Evolutionary conservation across 2,329 filamentous ascomycete genomes (phyloP).

Genomic region (Coleophoma cylindrospora): DNA sequence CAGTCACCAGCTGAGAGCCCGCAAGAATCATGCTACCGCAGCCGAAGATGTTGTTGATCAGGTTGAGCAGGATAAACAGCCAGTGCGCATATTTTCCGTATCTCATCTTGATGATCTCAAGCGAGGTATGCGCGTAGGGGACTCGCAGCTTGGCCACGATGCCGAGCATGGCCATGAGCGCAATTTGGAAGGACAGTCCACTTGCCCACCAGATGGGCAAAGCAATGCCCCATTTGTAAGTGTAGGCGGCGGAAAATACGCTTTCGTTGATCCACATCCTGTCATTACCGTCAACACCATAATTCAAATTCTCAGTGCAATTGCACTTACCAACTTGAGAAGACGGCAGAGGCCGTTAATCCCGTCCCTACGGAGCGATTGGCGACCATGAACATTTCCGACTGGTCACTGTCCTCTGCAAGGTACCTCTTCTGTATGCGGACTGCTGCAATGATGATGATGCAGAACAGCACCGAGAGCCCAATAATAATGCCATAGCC

Average conservation of each 20-base stretch:
- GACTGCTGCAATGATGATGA: conserved; percentile 39
- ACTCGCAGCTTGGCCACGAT: conserved; percentile 43
- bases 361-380: conserved; percentile 14
- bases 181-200: conserved; percentile 37
- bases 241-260: conserved; percentile 30
- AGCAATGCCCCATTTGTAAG: conserved; percentile 33
- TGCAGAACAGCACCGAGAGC: conserved; percentile 39
- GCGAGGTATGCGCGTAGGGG: conserved; percentile 43
- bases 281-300: too few species aligned
- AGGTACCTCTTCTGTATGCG: conserved; percentile 38
- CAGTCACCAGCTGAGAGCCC: conserved; percentile 31
- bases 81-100: conserved; percentile 37
- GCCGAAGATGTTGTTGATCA: conserved; percentile 38
- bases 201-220: conserved; percentile 27
- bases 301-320: too few species aligned
- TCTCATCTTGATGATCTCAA: conserved; percentile 42
- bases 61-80: conserved; percentile 34
- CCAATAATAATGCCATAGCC: conserved; percentile 44
- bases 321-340: conserved; percentile 4
- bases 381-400: conserved; percentile 30
- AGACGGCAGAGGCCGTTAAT: conserved; percentile 11
- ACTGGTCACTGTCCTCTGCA: conserved; percentile 35
- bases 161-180: conserved; percentile 41
- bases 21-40: conserved; percentile 40
- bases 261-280: conserved; percentile 37